Evolutionary conservation across 2,329 filamentous ascomycete genomes (phyloP).

Genomic region (Fusarium pseudograminearum): DNA sequence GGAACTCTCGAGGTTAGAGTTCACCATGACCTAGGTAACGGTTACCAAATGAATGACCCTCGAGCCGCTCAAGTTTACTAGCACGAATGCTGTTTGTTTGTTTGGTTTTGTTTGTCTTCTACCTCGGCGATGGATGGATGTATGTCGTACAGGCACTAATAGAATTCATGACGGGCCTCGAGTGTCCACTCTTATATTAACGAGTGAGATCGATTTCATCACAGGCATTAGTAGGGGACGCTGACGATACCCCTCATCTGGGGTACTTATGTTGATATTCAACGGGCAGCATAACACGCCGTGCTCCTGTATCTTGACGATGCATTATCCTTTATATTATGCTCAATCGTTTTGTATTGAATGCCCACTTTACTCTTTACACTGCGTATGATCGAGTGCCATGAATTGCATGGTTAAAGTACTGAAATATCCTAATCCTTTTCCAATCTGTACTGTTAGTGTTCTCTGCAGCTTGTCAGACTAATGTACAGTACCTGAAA

Average conservation of each 20-base stretch:
- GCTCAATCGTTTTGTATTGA: neutral
- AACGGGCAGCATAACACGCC: neutral
- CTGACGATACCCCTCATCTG: conserved; percentile 1
- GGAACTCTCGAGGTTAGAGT: neutral
- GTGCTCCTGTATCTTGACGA: neutral
- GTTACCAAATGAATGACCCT: neutral
- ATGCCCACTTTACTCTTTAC: neutral
- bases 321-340: neutral
- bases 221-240: conserved; percentile 6
- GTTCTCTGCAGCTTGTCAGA: conserved; percentile 6
- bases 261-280: neutral
- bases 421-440: neutral
- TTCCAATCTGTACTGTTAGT: conserved; percentile 16
- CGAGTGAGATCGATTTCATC: conserved; percentile 10
- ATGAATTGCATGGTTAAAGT: neutral
- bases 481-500: conserved; percentile 35
- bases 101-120: conserved; percentile 21
- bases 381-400: neutral
- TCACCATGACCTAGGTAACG: neutral
- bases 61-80: neutral
- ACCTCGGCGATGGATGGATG: conserved; percentile 4
- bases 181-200: conserved; percentile 14
- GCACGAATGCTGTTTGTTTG: conserved; percentile 2
- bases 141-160: conserved; percentile 17
- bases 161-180: conserved; percentile 5